Evolutionary conservation across 2,329 filamentous ascomycete genomes (phyloP), one percentile per base, ranked within the genome.

Genomic region (Thielaviopsis populi): DNA sequence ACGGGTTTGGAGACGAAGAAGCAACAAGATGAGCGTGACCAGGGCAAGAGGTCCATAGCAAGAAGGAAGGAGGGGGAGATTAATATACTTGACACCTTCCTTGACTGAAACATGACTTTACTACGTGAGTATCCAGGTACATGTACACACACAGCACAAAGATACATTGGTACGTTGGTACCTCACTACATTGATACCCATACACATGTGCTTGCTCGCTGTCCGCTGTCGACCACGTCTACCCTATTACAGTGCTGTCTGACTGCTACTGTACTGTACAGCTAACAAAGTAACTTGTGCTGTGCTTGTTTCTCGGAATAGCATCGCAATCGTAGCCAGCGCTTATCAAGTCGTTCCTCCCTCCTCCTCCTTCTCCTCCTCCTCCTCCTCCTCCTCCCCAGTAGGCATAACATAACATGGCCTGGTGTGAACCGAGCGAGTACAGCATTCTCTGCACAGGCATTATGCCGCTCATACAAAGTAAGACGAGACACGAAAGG

Each of bases 51-150:
- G 15, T 24, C 46, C 15, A 50, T 5, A 27, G 27, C 13, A 13
- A 50, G 22, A 24, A 50, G 46, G 46, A 50, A 50, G 46, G 46
- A 50, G 46, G 46, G 46, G 46, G 46, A 27, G 46, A 50, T 50
- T 50, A 50, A 24, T 50, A 50, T 50, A 50, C 46, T 50, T 50
- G 46, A 50, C 46, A 50, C 46, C 46, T 50, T 50, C 46, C 46
- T 27, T 8, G 33, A 37, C 33, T 37, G 33, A 37, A 37, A 37
- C 33, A 37, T 37, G 33, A 8, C 8, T 37, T 37, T 24, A 50
- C 22, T 13, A 50, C 11, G 24, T 27, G 33, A 50, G 22, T 4
- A 13, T 50, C 15, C 19, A 24, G 24, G 46, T 24, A 27, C 19
- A 24, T 50, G 19, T 50, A 15, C 19, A 22, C 19, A 48, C 22